A percentile compares a stretch with the other conserved stretches of the same genome.
phyloP scores from a whole-genome alignment of 306 rosid genomes.

The Albizia julibrissin region DNA sequence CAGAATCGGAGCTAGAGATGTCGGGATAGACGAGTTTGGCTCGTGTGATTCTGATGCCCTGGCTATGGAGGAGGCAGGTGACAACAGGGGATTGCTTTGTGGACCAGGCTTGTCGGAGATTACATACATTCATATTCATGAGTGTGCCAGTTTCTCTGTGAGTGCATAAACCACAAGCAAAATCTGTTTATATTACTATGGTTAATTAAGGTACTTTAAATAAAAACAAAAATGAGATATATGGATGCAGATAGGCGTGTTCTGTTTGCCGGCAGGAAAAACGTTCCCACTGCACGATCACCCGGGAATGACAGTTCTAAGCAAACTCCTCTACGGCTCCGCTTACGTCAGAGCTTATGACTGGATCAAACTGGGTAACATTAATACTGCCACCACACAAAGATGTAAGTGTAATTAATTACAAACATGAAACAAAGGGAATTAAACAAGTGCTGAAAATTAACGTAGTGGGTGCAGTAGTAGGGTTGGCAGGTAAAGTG shows the following conservation, averaged over 20 bases:
- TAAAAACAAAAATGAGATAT: neutral
- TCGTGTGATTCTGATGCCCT: slow-evolving; percentile 30
- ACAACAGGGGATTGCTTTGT: slow-evolving; percentile 36
- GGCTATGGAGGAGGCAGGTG: neutral
- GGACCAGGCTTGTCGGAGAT: slow-evolving; percentile 47
- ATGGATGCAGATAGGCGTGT: slow-evolving; percentile 55
- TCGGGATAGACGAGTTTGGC: slow-evolving; percentile 55
- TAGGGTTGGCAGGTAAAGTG: slow-evolving; percentile 41
- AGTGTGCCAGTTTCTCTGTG: slow-evolving; percentile 52
- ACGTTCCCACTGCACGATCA: slow-evolving; percentile 69
- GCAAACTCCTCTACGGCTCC: slow-evolving; percentile 60
- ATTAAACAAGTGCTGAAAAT: neutral
- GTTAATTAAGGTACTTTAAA: neutral
- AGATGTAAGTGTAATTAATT: slow-evolving; percentile 39
- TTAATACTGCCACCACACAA: slow-evolving; percentile 11
- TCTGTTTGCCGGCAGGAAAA: slow-evolving; percentile 59
- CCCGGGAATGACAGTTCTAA: slow-evolving; percentile 64
- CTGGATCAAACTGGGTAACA: slow-evolving; percentile 44
- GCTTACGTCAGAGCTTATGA: slow-evolving; percentile 54
- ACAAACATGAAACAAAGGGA: neutral
- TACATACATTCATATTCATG: slow-evolving; percentile 64
- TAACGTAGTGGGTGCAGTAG: neutral
- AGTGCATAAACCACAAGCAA: slow-evolving; percentile 16
- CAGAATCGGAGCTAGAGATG: slow-evolving; percentile 47
- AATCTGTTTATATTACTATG: neutral